Evolutionary conservation across 305 asterid genomes (phyloP).

Genomic region (Solanum hybrid): DNA sequence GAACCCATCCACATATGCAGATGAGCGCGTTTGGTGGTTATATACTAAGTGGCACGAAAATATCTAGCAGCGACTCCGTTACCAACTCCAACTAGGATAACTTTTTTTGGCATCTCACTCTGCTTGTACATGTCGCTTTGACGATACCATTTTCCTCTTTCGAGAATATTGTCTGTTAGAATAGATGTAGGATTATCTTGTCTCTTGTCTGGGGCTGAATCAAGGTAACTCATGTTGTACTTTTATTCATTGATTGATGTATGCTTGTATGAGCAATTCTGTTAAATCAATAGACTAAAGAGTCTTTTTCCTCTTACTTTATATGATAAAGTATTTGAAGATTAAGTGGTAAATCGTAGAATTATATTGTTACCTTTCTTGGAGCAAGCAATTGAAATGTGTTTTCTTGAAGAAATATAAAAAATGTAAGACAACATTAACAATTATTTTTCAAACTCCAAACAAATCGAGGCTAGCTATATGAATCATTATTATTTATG

Average conservation of each 20-base stretch:
- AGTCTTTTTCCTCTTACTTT: background rate
- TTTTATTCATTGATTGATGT: background rate
- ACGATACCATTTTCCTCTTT: background rate
- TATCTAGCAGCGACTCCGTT: conserved; percentile 17
- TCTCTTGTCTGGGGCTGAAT: background rate
- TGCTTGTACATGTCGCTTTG: background rate
- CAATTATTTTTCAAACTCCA: background rate
- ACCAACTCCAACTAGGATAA: background rate
- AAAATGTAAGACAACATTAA: background rate
- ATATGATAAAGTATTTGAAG: background rate
- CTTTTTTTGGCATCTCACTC: background rate
- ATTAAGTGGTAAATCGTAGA: background rate
- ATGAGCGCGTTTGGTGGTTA: conserved; percentile 95
- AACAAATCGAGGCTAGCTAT: background rate
- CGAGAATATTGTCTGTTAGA: background rate
- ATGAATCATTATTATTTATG: background rate
- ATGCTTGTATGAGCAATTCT: background rate
- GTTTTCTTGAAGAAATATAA: background rate
- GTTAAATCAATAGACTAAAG: background rate
- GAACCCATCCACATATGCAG: conserved; percentile 96
- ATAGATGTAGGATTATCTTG: background rate
- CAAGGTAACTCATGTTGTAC: background rate
- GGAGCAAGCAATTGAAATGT: background rate
- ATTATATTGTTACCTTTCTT: background rate
- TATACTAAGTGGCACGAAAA: conserved; percentile 64